Percentiles rank a stretch among this genome's conserved stretches.
phyloP scores from a whole-genome alignment of 2,329 filamentous ascomycete genomes.

The Arthrobotrys iridis region DNA sequence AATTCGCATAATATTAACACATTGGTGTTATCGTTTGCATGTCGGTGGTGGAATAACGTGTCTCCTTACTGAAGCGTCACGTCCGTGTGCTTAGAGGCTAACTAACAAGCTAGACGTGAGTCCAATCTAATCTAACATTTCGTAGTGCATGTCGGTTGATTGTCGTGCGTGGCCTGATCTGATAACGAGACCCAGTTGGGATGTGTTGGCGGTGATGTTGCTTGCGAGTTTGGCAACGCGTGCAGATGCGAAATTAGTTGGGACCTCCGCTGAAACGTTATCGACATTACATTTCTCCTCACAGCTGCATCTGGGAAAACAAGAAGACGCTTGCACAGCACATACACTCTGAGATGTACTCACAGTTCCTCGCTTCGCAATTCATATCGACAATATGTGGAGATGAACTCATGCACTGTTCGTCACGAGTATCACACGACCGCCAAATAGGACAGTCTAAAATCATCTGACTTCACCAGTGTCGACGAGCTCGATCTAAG shows the following conservation, averaged over 20 bases:
- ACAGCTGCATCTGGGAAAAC: constrained; percentile 11
- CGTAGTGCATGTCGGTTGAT: background rate
- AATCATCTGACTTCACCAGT: constrained; percentile 46
- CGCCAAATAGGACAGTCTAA: constrained; percentile 18
- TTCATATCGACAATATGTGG: constrained; percentile 22
- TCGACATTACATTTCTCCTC: constrained; percentile 2
- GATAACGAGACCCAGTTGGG: constrained; percentile 8
- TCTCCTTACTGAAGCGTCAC: constrained; percentile 1
- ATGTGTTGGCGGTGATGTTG: constrained; percentile 37
- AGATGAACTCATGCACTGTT: constrained; percentile 28
- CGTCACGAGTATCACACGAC: constrained; percentile 43
- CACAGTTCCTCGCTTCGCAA: constrained; percentile 7
- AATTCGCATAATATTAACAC: background rate
- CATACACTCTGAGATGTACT: background rate
- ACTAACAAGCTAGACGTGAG: background rate
- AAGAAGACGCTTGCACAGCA: background rate
- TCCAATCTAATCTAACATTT: constrained; percentile 5
- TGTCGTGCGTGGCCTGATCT: constrained; percentile 31
- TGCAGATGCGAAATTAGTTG: constrained; percentile 42
- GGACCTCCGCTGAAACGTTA: constrained; percentile 44
- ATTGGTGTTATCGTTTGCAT: background rate
- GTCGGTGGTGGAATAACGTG: background rate
- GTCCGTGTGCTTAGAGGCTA: background rate
- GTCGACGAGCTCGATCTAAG: constrained; percentile 48
- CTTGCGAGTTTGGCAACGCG: background rate